phyloP scores from a whole-genome alignment of 768 basidiomycete species.

The Lactarius psammicola region DNA sequence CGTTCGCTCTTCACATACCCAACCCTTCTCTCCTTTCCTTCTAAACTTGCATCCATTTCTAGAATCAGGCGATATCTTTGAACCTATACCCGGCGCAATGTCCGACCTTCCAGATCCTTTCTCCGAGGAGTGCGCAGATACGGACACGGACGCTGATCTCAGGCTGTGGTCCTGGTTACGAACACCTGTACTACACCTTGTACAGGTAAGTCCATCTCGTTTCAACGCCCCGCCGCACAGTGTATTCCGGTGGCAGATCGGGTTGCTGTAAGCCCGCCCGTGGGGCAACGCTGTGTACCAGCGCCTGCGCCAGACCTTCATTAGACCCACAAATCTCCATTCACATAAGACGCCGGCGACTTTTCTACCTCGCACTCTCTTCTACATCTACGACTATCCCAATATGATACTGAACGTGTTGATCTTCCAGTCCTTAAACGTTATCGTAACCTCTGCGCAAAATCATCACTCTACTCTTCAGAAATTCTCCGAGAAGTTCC shows the following conservation, averaged over 20 bases:
- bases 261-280: constrained; percentile 13
- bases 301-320: background rate
- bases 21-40: background rate
- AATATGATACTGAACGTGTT: constrained; percentile 12
- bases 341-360: background rate
- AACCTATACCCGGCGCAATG: constrained; percentile 29
- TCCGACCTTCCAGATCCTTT: constrained; percentile 12
- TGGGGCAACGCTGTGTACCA: background rate
- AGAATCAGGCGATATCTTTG: constrained; percentile 29
- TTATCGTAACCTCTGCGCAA: constrained; percentile 18
- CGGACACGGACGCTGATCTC: constrained; percentile 16
- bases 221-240: background rate
- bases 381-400: background rate
- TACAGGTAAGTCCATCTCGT: constrained; percentile 3
- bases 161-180: constrained; percentile 24
- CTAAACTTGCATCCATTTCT: background rate
- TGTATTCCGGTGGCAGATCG: constrained; percentile 15
- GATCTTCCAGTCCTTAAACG: constrained; percentile 19
- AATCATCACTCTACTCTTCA: constrained; percentile 12
- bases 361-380: background rate
- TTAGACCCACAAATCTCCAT: background rate
- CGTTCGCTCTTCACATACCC: constrained; percentile 8
- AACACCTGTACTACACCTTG: constrained; percentile 4
- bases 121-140: constrained; percentile 13
- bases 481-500: constrained; percentile 29